phyloP scores from a whole-genome alignment of 176 grass and related monocot genomes.

The Hordeum marinum region DNA sequence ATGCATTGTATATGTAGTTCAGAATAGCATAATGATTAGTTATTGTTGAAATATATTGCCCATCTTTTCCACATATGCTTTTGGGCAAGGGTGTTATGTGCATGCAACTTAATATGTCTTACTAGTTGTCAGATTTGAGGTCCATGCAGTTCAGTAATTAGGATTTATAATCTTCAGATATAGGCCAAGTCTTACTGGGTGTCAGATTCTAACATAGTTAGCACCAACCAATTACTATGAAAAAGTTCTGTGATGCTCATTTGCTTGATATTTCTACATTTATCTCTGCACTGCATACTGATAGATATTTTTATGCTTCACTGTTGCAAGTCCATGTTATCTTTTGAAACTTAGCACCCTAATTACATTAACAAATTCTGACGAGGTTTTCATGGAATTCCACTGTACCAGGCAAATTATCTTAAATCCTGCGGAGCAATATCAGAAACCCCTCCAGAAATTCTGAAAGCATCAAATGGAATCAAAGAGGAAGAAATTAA shows the following conservation, averaged over 20 bases:
- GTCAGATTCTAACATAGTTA: background rate
- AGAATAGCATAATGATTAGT: background rate
- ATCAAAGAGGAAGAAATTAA: background rate
- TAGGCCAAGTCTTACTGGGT: background rate
- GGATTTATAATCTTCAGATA: too few relatives aligned
- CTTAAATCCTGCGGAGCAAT: slow-evolving; percentile 69
- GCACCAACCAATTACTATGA: background rate
- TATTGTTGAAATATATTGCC: too few relatives aligned
- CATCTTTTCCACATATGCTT: background rate
- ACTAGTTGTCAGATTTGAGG: background rate
- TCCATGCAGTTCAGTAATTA: too few relatives aligned
- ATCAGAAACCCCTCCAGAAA: slow-evolving; percentile 51
- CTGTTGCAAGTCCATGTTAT: background rate
- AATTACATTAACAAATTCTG: background rate
- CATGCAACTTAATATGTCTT: background rate
- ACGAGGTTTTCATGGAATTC: background rate
- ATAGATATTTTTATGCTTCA: background rate
- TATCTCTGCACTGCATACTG: background rate
- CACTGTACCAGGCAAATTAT: slow-evolving; percentile 49
- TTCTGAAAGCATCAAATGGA: slow-evolving; percentile 8
- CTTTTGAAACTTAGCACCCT: background rate
- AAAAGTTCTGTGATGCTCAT: background rate
- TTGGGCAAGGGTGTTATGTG: background rate
- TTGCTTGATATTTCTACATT: background rate
- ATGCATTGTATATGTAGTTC: background rate